phyloP scores from a whole-genome alignment of 148 eudicot species.

The Oxyria digyna region DNA sequence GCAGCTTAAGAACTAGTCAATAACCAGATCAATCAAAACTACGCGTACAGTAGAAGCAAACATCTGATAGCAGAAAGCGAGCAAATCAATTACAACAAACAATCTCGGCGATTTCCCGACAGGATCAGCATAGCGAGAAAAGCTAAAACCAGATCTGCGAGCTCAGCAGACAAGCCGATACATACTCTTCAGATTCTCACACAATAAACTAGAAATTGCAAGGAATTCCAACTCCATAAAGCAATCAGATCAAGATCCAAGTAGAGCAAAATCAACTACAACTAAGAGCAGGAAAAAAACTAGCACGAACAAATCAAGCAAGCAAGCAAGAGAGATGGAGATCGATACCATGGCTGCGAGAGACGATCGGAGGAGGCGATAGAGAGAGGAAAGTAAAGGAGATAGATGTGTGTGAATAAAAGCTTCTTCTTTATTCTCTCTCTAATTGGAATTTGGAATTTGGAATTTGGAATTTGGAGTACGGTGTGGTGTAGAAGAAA shows the following conservation, averaged over 20 bases:
- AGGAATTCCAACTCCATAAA: not conserved
- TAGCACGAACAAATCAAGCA: not conserved
- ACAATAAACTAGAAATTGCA: not conserved
- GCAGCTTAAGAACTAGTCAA: not conserved
- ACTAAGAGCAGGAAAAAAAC: not conserved
- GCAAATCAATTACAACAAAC: not conserved
- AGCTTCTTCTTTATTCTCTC: not conserved
- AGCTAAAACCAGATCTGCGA: slow-evolving; percentile 3
- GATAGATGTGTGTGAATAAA: slow-evolving; percentile 4
- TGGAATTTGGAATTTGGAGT: not conserved
- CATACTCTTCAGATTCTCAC: not conserved
- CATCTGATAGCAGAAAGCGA: not conserved
- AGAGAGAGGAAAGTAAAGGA: not conserved
- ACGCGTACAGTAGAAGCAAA: not conserved
- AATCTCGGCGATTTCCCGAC: not conserved
- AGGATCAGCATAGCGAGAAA: slow-evolving; percentile 2
- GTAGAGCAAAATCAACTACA: not conserved
- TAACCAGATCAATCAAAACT: not conserved
- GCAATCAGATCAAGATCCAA: slow-evolving; percentile 7
- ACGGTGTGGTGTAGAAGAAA: not conserved
- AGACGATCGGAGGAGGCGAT: not conserved
- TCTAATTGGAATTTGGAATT: not conserved
- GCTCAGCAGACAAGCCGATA: not conserved
- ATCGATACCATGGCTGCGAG: slow-evolving; percentile 7
- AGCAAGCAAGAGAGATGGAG: not conserved